Evolutionary conservation across 1,284 basidiomycete genomes (phyloP).

Genomic region (Ustilago shanxiensis): DNA sequence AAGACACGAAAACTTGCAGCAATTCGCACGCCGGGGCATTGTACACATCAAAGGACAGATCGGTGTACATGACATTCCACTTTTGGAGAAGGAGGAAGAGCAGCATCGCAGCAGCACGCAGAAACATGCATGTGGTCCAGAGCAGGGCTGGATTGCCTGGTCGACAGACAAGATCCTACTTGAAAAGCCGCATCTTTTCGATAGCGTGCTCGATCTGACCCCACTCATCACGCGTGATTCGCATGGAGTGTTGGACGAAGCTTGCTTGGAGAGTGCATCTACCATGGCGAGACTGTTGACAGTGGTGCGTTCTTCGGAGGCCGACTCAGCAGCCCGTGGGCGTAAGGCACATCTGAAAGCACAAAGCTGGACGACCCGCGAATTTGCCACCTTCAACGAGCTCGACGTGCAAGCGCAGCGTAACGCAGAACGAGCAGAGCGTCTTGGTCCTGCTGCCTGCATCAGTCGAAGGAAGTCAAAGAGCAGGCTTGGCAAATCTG

Average conservation of each 20-base stretch:
- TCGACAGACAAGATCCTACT: slow-evolving; percentile 60
- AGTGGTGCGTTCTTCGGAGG: slow-evolving; percentile 12
- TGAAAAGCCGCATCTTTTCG: slow-evolving; percentile 59
- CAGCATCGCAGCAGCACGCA: slow-evolving; percentile 2
- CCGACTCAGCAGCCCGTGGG: neutral
- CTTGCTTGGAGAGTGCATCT: slow-evolving; percentile 21
- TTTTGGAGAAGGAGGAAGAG: slow-evolving; percentile 45
- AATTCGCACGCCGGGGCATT: slow-evolving; percentile 21
- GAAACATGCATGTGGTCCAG: neutral
- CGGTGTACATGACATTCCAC: slow-evolving; percentile 58
- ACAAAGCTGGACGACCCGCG: slow-evolving; percentile 56
- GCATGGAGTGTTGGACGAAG: slow-evolving; percentile 30
- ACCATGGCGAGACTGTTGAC: slow-evolving; percentile 24
- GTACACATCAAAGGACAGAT: slow-evolving; percentile 53
- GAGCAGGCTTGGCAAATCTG: slow-evolving; percentile 13
- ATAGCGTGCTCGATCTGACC: slow-evolving; percentile 57
- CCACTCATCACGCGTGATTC: slow-evolving; percentile 39
- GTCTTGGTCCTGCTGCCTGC: slow-evolving; percentile 23
- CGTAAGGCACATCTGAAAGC: slow-evolving; percentile 32
- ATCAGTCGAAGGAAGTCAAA: slow-evolving; percentile 30
- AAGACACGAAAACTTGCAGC: slow-evolving; percentile 31
- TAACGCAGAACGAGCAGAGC: slow-evolving; percentile 36
- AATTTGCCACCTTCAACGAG: slow-evolving; percentile 60
- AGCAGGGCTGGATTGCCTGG: slow-evolving; percentile 61
- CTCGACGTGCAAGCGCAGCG: slow-evolving; percentile 51